Base-by-base conservation (phyloP, 2,329 filamentous ascomycete species). In the Phyllosticta citriasiana region DNA sequence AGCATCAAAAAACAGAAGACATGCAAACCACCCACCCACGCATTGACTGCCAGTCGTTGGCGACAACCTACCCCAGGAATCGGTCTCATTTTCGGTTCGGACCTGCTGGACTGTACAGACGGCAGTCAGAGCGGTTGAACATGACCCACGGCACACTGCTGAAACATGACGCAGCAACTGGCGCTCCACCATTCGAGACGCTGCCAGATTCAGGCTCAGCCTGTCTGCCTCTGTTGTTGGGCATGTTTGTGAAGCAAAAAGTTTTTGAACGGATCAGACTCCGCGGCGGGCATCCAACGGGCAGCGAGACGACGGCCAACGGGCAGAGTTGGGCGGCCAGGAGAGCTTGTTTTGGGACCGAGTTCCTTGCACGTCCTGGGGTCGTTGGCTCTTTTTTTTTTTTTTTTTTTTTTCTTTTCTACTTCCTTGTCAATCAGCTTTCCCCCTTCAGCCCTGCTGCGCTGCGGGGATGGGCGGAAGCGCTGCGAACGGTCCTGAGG, bases 381-480 rank as follows among this genome's bases (percentile, higher is more conserved):
- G 65, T 67, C 51, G 62, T 66, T 53, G 26, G 65, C 3, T n/a
- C 12, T 5, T n/a, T n/a, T 47, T 47, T 47, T 47, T 47, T n/a
- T 66, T 65, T 63, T 67, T 67, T 67, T 67, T n/a, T 5, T 47
- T 6, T 3, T 3, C 14, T 8, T 30, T 30, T 8, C 27, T 30
- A 2, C 27, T 6, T 8, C 27, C 27, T 30, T 4, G 27, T 30
- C 27, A 30, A 30, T 30, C 27, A 30, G 27, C 27, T 8, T n/a
- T 47, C 19, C 40, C 40, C 40, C n/a, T 25, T 22, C 35, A 53
- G 52, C 33, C 52, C 57, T 55, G 57, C n/a, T 59, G 57, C 57
- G 70, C 71, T 71, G 69, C 71, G 72, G 71, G 71, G 71, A 74
- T 60, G 70, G 51, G 66, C 69, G 70, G 71, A 70, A 71, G 58